Percentiles rank a stretch among this genome's conserved stretches.
Conservation (phyloP, 1,139 yeast genomes). For the Geotrichum siamense region DNA sequence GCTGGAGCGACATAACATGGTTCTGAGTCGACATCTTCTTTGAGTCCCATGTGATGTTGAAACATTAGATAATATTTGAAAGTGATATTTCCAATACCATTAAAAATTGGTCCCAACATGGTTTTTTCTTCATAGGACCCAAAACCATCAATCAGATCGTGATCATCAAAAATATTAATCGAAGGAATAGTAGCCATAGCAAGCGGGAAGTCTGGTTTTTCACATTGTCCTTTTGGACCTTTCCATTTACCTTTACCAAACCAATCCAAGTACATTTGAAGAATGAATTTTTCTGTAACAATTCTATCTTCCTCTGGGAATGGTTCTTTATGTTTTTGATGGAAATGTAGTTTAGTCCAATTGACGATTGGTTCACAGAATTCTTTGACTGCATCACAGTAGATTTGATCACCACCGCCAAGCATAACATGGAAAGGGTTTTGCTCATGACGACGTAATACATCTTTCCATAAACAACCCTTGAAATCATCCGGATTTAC, state of each 20-base stretch:
- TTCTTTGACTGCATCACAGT: slow-evolving; percentile 70
- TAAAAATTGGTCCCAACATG: slow-evolving; percentile 63
- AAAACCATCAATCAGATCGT: slow-evolving; percentile 91
- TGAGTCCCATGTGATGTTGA: slow-evolving; percentile 49
- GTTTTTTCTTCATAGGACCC: slow-evolving; percentile 77
- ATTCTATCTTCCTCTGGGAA: slow-evolving; percentile 43
- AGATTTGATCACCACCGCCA: slow-evolving; percentile 96
- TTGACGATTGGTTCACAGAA: slow-evolving; percentile 43
- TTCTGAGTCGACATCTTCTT: slow-evolving; percentile 26
- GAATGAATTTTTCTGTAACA: slow-evolving; percentile 59
- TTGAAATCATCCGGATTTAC: slow-evolving; percentile 61
- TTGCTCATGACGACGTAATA: slow-evolving; percentile 53
- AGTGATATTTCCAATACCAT: slow-evolving; percentile 67
- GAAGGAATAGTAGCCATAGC: slow-evolving; percentile 80
- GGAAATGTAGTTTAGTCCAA: slow-evolving; percentile 56
- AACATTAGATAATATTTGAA: slow-evolving; percentile 82
- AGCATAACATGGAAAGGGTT: slow-evolving; percentile 85
- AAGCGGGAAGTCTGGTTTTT: slow-evolving; percentile 60
- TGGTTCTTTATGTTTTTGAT: slow-evolving; percentile 39
- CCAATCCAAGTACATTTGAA: slow-evolving; percentile 75
- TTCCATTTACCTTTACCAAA: slow-evolving; percentile 83
- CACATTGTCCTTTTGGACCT: slow-evolving; percentile 57
- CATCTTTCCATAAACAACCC: slow-evolving; percentile 82
- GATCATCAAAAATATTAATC: slow-evolving; percentile 74
- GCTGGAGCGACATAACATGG: slow-evolving; percentile 34